Percentiles rank a stretch among this genome's conserved stretches.
These are phyloP conservation scores for Chrysosphaeria jannelii DNA, from an alignment of 2,329 filamentous ascomycete species.

Conservation along the genomic window DNA sequence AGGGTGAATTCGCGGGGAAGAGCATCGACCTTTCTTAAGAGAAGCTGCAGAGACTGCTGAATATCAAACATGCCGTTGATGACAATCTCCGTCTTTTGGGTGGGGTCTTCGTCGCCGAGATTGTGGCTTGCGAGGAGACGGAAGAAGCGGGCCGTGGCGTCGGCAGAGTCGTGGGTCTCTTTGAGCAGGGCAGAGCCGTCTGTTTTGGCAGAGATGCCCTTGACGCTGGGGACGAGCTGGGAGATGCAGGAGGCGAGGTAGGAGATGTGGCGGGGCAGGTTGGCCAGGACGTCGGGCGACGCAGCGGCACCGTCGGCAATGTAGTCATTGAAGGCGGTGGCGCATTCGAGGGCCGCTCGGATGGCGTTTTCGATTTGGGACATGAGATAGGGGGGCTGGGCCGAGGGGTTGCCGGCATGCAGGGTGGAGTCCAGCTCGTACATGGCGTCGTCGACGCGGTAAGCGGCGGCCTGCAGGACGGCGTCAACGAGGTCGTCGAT, in stretches of 20 bases:
- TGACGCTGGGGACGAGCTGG: slow-evolving; percentile 86
- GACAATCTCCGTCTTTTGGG: slow-evolving; percentile 88
- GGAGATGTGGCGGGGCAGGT: slow-evolving; percentile 79
- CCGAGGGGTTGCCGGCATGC: slow-evolving; percentile 96
- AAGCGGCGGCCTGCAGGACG: slow-evolving; percentile 72
- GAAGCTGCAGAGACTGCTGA: slow-evolving; percentile 69
- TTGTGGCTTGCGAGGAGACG: slow-evolving; percentile 79
- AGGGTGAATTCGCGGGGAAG: slow-evolving; percentile 80
- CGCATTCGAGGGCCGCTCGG: slow-evolving; percentile 83
- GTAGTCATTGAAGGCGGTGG: slow-evolving; percentile 93
- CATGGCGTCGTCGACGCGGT: slow-evolving; percentile 80
- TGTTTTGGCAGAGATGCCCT: slow-evolving; percentile 74
- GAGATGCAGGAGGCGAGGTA: slow-evolving; percentile 72
- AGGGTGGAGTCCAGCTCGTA: slow-evolving; percentile 95
- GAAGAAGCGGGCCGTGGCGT: slow-evolving; percentile 82
- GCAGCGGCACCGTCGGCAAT: slow-evolving; percentile 88
- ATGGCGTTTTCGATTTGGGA: slow-evolving; percentile 96
- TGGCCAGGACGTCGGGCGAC: slow-evolving; percentile 17
- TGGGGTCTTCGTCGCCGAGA: slow-evolving; percentile 61
- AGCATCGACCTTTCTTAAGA: slow-evolving; percentile 76
- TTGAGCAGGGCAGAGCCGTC: slow-evolving; percentile 85
- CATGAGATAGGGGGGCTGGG: slow-evolving; percentile 75
- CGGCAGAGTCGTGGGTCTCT: slow-evolving; percentile 56
- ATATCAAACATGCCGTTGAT: slow-evolving; percentile 96
- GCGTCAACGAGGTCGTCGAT: slow-evolving; percentile 96